These are phyloP conservation scores for Jackrogersella minutella DNA, from an alignment of 495 filamentous ascomycete genomes.

Conservation along the genomic window DNA sequence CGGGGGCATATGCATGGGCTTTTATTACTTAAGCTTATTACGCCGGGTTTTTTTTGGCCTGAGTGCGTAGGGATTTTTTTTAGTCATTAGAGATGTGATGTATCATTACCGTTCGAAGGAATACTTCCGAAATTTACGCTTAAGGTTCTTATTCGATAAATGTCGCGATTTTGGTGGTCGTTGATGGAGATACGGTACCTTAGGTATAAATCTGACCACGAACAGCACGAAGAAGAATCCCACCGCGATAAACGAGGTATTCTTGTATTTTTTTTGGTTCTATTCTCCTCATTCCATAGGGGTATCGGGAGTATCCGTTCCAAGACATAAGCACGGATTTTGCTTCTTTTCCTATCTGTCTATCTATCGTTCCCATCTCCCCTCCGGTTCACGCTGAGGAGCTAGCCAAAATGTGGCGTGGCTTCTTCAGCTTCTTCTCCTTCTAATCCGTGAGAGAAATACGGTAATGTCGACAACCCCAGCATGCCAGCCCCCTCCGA, in stretches of 20 bases:
- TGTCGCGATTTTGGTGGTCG: neutral
- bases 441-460: neutral
- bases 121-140: too few species aligned
- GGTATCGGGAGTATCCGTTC: slow-evolving; percentile 15
- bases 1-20: neutral
- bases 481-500: neutral
- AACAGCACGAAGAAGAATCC: neutral
- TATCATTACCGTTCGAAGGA: neutral
- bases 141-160: neutral
- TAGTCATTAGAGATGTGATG: neutral
- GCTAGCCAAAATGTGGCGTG: slow-evolving; percentile 12
- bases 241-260: neutral
- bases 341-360: neutral
- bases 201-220: neutral
- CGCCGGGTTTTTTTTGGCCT: neutral
- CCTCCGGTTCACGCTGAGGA: slow-evolving; percentile 9
- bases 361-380: neutral
- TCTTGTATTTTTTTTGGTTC: neutral
- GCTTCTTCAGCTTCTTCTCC: slow-evolving; percentile 8
- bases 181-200: neutral
- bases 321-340: slow-evolving; percentile 5
- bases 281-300: neutral
- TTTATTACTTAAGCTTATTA: slow-evolving; percentile 15
- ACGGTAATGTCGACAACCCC: neutral
- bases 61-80: neutral